A percentile compares a stretch with the other conserved stretches of the same genome.
Evolutionary conservation across 129 eudicot genomes (phyloP).

Genomic region (Glebionis coronaria): DNA sequence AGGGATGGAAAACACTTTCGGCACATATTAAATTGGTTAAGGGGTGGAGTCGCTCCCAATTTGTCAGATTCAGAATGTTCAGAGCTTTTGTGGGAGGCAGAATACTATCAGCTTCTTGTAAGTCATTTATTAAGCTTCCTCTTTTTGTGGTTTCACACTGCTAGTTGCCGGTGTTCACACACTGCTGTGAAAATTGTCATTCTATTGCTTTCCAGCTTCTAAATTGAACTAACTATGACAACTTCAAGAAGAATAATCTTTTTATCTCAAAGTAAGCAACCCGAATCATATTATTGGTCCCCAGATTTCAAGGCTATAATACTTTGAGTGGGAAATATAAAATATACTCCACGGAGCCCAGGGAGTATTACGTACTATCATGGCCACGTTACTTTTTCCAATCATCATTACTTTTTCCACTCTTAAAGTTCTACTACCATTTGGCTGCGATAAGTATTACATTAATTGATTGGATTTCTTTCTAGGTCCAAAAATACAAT

Average conservation of each 20-base stretch:
- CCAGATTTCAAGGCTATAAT: no score
- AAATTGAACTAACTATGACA: no score
- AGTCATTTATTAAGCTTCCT: conserved; percentile 17
- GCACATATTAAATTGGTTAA: conserved; percentile 81
- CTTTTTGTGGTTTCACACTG: not conserved
- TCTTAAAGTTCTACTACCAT: not conserved
- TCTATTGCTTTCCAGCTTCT: no score
- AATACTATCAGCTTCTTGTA: conserved; percentile 88
- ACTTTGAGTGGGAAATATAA: not conserved
- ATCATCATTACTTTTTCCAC: not conserved
- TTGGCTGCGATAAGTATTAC: not conserved
- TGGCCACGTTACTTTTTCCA: not conserved
- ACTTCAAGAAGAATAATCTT: no score
- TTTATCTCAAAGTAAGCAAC: no score
- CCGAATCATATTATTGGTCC: no score
- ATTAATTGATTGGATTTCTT: conserved; percentile 12
- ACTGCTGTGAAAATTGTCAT: no score
- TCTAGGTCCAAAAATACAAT: not conserved
- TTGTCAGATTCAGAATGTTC: conserved; percentile 60
- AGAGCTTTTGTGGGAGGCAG: conserved; percentile 88
- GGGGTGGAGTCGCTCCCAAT: conserved; percentile 78
- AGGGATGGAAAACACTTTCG: conserved; percentile 95
- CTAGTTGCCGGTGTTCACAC: no score
- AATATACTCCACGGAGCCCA: not conserved
- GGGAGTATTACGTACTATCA: not conserved